A percentile compares a stretch with the other conserved stretches of the same genome.
These are phyloP conservation scores for Tuber microsphaerosporum DNA, from an alignment of 495 filamentous ascomycete genomes.

Conservation along the genomic window DNA sequence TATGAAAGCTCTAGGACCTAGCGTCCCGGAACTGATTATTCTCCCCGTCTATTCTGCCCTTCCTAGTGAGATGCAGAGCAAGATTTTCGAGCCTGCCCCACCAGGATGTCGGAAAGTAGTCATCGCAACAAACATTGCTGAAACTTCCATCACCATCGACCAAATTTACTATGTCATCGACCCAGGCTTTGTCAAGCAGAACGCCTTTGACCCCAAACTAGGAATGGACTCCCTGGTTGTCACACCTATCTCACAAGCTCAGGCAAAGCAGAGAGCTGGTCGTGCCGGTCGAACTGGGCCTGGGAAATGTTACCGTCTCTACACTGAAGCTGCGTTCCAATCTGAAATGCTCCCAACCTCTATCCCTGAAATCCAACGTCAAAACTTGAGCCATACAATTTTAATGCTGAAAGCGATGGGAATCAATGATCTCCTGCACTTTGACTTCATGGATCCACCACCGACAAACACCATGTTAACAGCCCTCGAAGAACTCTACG, in stretches of 20 bases:
- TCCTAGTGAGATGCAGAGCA: conserved; percentile 86
- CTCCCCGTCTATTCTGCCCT: conserved; percentile 90
- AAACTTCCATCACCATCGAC: conserved; percentile 96
- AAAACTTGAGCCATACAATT: conserved; percentile 90
- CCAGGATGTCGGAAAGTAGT: conserved; percentile 86
- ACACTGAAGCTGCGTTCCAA: conserved; percentile 92
- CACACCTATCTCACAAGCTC: conserved; percentile 91
- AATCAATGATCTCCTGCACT: conserved; percentile 93
- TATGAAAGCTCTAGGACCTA: conserved; percentile 90
- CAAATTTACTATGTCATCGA: conserved; percentile 96
- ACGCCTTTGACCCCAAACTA: conserved; percentile 91
- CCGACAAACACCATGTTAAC: conserved; percentile 97
- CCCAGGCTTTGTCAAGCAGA: conserved; percentile 96
- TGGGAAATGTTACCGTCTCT: conserved; percentile 91
- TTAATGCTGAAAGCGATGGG: conserved; percentile 99
- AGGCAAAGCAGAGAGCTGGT: conserved; percentile 89
- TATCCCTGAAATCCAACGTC: conserved; percentile 92
- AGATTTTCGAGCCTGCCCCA: conserved; percentile 89
- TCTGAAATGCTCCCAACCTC: conserved; percentile 95
- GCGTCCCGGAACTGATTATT: conserved; percentile 85
- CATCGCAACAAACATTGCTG: conserved; percentile 97
- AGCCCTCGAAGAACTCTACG: conserved; percentile 90
- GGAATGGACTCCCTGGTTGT: conserved; percentile 96
- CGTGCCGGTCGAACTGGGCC: conserved; percentile 91
- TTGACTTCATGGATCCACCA: conserved; percentile 98